phyloP scores from a whole-genome alignment of 129 eudicot genomes.

The Sambucus nigra region DNA sequence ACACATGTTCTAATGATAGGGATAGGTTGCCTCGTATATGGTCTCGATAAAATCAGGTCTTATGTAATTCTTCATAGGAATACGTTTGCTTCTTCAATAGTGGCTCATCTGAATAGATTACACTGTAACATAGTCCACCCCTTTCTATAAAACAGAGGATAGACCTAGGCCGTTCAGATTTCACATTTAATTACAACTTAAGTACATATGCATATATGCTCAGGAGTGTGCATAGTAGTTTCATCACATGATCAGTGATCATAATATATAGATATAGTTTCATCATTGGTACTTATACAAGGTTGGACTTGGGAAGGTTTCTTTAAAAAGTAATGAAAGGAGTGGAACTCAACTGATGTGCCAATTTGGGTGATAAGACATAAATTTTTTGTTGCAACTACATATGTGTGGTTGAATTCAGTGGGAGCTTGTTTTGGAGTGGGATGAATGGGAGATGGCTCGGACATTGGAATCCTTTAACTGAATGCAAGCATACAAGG shows the following conservation, averaged over 20 bases:
- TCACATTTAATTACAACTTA: not conserved
- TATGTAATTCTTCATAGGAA: no score
- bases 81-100: no score
- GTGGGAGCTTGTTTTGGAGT: constrained; percentile 42
- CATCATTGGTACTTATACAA: not conserved
- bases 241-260: not conserved
- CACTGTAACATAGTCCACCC: no score
- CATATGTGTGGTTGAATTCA: constrained; percentile 29
- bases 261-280: no score
- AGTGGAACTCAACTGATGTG: constrained; percentile 11
- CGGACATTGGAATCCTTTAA: constrained; percentile 18
- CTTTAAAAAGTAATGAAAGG: constrained; percentile 26
- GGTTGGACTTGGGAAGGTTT: not conserved
- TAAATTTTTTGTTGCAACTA: constrained; percentile 9
- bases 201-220: not conserved
- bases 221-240: not conserved
- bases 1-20: no score
- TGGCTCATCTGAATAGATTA: no score
- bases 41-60: no score
- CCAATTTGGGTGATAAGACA: not conserved
- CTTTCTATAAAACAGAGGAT: no score
- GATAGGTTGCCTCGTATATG: no score
- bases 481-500: constrained; percentile 45
- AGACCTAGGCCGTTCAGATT: no score
- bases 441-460: constrained; percentile 35